Evolutionary conservation across 176 grass and related monocot genomes (phyloP).

Genomic region (Oryza nivara): DNA sequence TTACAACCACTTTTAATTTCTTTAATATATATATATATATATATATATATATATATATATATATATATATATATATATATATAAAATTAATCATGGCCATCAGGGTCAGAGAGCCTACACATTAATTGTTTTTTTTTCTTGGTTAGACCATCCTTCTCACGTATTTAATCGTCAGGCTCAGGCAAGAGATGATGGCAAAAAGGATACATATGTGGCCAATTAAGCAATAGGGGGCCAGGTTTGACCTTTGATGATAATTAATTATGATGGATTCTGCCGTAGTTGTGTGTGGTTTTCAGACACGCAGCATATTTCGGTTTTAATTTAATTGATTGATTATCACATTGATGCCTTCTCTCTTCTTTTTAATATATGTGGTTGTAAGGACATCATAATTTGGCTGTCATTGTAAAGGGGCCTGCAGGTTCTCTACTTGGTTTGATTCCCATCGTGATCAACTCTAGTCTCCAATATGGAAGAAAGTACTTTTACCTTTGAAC

Average conservation of each 20-base stretch:
- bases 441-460: background rate
- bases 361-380: background rate
- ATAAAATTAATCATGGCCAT: background rate
- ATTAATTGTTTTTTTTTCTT: background rate
- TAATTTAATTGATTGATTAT: background rate
- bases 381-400: background rate
- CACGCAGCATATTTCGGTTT: background rate
- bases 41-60: no score
- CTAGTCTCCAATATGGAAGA: background rate
- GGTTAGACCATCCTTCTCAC: background rate
- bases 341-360: background rate
- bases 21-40: background rate
- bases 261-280: background rate
- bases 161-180: background rate
- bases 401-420: background rate
- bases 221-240: background rate
- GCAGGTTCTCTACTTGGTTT: background rate
- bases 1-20: background rate
- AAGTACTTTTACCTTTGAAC: background rate
- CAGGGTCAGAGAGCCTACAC: background rate
- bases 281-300: conserved; percentile 2
- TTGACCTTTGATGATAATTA: background rate
- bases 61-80: no score
- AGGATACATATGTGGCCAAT: background rate
- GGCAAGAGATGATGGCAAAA: background rate